A percentile compares a stretch with the other conserved stretches of the same genome.
phyloP scores from a whole-genome alignment of 2,329 filamentous ascomycete species.

The Dothideomycetes sp. region DNA sequence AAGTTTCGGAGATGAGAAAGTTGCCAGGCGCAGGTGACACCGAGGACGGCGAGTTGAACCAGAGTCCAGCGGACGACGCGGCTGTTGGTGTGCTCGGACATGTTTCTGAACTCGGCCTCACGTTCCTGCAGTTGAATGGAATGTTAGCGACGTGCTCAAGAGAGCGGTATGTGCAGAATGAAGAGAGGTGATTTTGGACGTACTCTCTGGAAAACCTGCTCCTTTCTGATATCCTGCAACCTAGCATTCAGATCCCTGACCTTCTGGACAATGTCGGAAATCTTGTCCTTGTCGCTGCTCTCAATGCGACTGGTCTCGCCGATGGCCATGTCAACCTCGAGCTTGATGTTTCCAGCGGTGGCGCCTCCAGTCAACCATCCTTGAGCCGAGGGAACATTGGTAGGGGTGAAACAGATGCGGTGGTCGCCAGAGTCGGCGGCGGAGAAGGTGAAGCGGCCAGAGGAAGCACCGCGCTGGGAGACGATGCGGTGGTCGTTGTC shows the following conservation, averaged over 20 bases:
- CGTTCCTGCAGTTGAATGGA: slow-evolving; percentile 61
- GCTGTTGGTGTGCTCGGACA: slow-evolving; percentile 85
- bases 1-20: slow-evolving; percentile 89
- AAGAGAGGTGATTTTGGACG: slow-evolving; percentile 17
- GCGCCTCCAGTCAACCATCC: slow-evolving; percentile 62
- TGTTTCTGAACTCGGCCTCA: slow-evolving; percentile 95
- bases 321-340: slow-evolving; percentile 84
- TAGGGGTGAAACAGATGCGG: slow-evolving; percentile 86
- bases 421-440: slow-evolving; percentile 93
- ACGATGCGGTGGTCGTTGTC: slow-evolving; percentile 97
- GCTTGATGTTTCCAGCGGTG: slow-evolving; percentile 66
- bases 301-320: slow-evolving; percentile 92
- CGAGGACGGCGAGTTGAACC: slow-evolving; percentile 77
- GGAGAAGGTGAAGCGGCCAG: slow-evolving; percentile 89
- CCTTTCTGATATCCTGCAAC: slow-evolving; percentile 77
- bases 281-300: slow-evolving; percentile 85
- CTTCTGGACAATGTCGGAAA: slow-evolving; percentile 78
- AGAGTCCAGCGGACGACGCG: slow-evolving; percentile 91
- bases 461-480: slow-evolving; percentile 64
- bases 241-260: slow-evolving; percentile 83
- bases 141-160: background rate
- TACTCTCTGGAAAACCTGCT: slow-evolving; percentile 95
- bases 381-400: slow-evolving; percentile 57
- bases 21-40: slow-evolving; percentile 90
- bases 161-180: background rate